Conservation (phyloP, 2,329 filamentous ascomycete species). For the Hypoxylon sp. region DNA sequence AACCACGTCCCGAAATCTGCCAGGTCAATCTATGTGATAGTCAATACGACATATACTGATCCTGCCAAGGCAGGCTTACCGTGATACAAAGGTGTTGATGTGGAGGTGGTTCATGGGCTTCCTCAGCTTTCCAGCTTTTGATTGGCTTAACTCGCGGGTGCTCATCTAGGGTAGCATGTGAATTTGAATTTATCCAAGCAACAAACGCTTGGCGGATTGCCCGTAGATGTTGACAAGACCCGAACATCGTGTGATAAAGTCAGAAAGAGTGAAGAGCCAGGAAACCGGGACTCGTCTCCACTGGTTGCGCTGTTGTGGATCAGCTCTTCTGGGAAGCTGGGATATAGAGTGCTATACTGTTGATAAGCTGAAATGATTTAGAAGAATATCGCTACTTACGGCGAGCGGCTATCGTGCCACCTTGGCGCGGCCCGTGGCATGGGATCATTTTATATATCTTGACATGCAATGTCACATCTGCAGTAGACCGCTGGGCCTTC, state of each 20-base stretch:
- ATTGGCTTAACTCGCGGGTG: conserved; percentile 19
- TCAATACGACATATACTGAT: not conserved
- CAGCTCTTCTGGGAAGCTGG: conserved; percentile 37
- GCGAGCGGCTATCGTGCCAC: conserved; percentile 13
- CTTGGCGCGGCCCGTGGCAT: not conserved
- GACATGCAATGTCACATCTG: conserved; percentile 23
- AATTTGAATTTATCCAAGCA: conserved; percentile 35
- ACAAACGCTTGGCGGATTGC: conserved; percentile 22
- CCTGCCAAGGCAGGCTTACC: conserved; percentile 4
- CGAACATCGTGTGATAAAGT: conserved; percentile 30
- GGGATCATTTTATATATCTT: conserved; percentile 21
- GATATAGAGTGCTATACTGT: conserved; percentile 8
- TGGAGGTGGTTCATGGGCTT: not conserved
- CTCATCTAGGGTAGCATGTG: conserved; percentile 15
- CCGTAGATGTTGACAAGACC: conserved; percentile 21
- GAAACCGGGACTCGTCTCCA: conserved; percentile 26
- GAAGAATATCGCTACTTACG: conserved; percentile 18
- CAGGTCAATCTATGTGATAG: conserved; percentile 6
- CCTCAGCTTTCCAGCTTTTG: not conserved
- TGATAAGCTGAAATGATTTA: conserved; percentile 39
- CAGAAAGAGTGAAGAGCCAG: conserved; percentile 22
- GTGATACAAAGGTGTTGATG: not conserved
- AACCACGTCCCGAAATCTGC: conserved; percentile 7
- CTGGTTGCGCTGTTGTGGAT: conserved; percentile 16
- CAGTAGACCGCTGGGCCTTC: conserved; percentile 10